Evolutionary conservation across 2,329 filamentous ascomycete species (phyloP).

Genomic region (Fusarium coicis): DNA sequence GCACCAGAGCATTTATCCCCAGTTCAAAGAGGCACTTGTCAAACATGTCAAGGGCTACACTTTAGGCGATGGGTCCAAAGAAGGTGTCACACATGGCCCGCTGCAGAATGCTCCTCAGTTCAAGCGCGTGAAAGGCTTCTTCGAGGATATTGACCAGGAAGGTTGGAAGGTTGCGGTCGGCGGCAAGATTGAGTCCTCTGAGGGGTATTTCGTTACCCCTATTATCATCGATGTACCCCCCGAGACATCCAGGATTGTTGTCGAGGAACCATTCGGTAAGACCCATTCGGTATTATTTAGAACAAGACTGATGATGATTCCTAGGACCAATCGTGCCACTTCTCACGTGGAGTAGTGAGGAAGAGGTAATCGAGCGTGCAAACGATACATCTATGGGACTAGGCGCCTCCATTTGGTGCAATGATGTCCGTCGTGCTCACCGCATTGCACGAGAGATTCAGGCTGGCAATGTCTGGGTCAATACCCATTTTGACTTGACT

Average conservation of each 20-base stretch:
- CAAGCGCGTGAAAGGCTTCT: conserved; percentile 57
- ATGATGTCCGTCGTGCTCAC: conserved; percentile 49
- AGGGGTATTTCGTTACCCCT: conserved; percentile 67
- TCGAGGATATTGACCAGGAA: conserved; percentile 62
- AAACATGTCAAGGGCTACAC: conserved; percentile 52
- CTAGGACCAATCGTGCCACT: conserved; percentile 68
- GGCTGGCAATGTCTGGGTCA: conserved; percentile 69
- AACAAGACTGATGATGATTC: fast-evolving
- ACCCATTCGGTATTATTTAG: too few relatives aligned
- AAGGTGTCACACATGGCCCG: conserved; percentile 61
- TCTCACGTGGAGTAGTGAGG: conserved; percentile 68
- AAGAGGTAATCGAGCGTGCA: conserved; percentile 66
- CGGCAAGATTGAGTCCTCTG: conserved; percentile 25
- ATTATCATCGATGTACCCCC: conserved; percentile 70
- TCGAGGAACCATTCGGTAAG: conserved; percentile 61
- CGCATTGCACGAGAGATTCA: conserved; percentile 62
- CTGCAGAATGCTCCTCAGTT: conserved; percentile 74
- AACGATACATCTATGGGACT: conserved; percentile 66
- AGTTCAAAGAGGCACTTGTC: conserved; percentile 58
- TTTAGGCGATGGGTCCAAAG: conserved; percentile 57
- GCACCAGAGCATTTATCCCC: conserved; percentile 67
- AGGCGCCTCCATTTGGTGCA: conserved; percentile 66
- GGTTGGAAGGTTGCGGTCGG: conserved; percentile 56
- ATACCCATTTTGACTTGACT: conserved; percentile 61
- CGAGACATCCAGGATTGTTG: conserved; percentile 64